A percentile compares a stretch with the other conserved stretches of the same genome.
These are phyloP conservation scores for Penstemon newberryi DNA, from an alignment of 257 asterid species.

Conservation along the genomic window DNA sequence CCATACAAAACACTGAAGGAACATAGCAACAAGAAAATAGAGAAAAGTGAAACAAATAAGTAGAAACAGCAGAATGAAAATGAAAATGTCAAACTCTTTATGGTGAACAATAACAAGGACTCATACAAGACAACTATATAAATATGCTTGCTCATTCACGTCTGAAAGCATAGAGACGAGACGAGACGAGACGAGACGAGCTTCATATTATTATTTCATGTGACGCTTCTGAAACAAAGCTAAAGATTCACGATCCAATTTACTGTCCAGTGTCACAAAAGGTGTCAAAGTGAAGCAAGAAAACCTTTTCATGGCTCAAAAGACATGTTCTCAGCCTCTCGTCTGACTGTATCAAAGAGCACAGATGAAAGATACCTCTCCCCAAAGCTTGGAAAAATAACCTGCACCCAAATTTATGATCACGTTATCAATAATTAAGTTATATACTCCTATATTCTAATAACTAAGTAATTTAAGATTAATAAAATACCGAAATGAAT, in stretches of 20 bases:
- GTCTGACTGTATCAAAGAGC: slow-evolving; percentile 50
- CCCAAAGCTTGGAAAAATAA: slow-evolving; percentile 54
- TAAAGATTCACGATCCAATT: not conserved
- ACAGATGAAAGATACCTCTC: slow-evolving; percentile 62
- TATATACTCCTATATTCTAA: not conserved
- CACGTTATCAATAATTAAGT: not conserved
- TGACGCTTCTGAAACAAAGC: not conserved
- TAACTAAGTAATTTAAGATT: not conserved
- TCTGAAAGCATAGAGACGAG: not conserved
- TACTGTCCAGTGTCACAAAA: not conserved
- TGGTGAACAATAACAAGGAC: not conserved
- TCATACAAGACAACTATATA: not conserved
- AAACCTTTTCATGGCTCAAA: slow-evolving; percentile 29
- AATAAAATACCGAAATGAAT: not conserved
- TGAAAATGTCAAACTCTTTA: not conserved
- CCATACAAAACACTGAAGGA: too few species aligned
- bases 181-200: not conserved
- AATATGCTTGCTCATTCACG: not conserved
- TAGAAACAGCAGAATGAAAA: not conserved
- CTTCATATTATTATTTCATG: not conserved
- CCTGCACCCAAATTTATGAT: slow-evolving; percentile 32
- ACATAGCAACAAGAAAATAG: not conserved
- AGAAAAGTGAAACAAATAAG: not conserved
- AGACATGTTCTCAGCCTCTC: slow-evolving; percentile 43
- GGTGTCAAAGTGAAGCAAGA: not conserved